Percentiles rank a stretch among this genome's conserved stretches.
Evolutionary conservation across 140 eudicot genomes (phyloP).

Genomic region (Stevia rebaudiana): DNA sequence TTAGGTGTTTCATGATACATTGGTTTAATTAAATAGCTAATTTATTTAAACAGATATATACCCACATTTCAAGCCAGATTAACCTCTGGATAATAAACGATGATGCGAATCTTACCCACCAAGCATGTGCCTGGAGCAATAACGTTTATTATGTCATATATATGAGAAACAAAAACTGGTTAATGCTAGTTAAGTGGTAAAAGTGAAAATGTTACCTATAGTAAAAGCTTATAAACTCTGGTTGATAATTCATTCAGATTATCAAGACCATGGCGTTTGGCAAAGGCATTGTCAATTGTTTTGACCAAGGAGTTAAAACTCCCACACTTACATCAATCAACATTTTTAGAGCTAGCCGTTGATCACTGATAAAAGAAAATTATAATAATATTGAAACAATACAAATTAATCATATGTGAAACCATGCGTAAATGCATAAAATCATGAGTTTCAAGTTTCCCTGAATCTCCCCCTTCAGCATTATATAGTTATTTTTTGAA

Average conservation of each 20-base stretch:
- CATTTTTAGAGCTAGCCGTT: slow-evolving; percentile 86
- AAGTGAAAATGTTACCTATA: slow-evolving; percentile 46
- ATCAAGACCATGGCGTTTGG: slow-evolving; percentile 78
- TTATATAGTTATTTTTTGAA: no score
- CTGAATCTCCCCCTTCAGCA: no score
- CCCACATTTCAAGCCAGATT: no score
- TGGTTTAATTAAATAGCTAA: no score
- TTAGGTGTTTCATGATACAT: no score
- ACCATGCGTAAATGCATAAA: no score
- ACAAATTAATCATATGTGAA: no score
- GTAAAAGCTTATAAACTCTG: slow-evolving; percentile 86
- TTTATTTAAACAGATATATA: no score
- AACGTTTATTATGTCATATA: neutral
- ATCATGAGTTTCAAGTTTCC: no score
- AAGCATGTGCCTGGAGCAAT: slow-evolving; percentile 70
- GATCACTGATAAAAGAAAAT: slow-evolving; percentile 21
- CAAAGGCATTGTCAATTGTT: slow-evolving; percentile 80
- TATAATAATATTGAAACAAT: neutral
- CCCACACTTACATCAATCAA: slow-evolving; percentile 96
- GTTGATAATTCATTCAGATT: slow-evolving; percentile 65
- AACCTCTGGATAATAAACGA: no score
- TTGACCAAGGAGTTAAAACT: slow-evolving; percentile 77
- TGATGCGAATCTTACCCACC: no score
- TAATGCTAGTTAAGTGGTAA: neutral
- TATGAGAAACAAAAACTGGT: slow-evolving; percentile 22